Evolutionary conservation across 164 flowering plant genomes (phyloP).

Genomic region (Nymphaea thermarum): DNA sequence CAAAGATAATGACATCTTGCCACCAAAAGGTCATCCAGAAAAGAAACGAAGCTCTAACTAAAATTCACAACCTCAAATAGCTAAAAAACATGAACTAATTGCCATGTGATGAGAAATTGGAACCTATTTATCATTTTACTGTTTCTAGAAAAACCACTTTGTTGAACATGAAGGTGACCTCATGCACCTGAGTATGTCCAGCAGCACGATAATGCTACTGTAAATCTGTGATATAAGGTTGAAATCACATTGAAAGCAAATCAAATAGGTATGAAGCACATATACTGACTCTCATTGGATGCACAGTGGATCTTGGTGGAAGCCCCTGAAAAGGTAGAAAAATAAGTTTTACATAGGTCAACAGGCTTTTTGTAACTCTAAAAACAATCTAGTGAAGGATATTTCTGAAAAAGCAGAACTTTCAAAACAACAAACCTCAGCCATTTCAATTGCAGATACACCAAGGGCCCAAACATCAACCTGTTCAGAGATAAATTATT

Average conservation of each 20-base stretch:
- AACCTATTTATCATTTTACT: too few relatives aligned
- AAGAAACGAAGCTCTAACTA: too few relatives aligned
- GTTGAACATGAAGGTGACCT: background rate
- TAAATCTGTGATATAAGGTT: background rate
- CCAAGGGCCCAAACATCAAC: conserved; percentile 99
- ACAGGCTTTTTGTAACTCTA: background rate
- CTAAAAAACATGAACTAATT: too few relatives aligned
- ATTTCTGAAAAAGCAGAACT: background rate
- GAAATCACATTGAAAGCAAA: background rate
- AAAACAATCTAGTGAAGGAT: too few relatives aligned
- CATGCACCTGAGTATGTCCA: background rate
- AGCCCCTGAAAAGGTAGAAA: conserved; percentile 57
- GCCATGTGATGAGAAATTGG: too few relatives aligned
- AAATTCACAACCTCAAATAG: too few relatives aligned
- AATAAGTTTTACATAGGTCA: background rate
- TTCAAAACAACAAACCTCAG: conserved; percentile 52
- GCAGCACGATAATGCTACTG: background rate
- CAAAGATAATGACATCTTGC: too few relatives aligned
- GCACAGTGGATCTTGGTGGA: conserved; percentile 94
- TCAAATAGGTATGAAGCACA: background rate
- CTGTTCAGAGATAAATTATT: conserved; percentile 17
- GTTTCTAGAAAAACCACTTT: too few relatives aligned
- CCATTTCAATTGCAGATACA: conserved; percentile 99
- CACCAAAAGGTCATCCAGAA: too few relatives aligned
- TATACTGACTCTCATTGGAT: conserved; percentile 97